Evolutionary conservation across 495 filamentous ascomycete species (phyloP).

Genomic region (Amorphotheca resinae): DNA sequence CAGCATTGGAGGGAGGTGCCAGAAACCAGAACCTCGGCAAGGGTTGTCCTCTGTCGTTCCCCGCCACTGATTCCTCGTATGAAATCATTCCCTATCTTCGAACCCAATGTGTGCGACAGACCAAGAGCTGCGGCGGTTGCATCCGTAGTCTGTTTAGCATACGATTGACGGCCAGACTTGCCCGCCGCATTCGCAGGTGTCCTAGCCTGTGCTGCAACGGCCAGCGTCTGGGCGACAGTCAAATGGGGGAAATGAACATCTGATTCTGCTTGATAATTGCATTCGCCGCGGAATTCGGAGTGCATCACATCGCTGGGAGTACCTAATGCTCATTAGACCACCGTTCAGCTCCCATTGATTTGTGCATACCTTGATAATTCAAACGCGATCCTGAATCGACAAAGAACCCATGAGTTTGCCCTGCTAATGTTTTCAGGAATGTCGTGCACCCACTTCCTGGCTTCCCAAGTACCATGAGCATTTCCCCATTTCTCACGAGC

Average conservation of each 20-base stretch:
- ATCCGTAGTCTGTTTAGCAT: constrained; percentile 49
- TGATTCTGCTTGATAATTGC: constrained; percentile 54
- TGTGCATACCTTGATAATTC: constrained; percentile 34
- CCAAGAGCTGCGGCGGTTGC: constrained; percentile 69
- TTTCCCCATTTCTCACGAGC: constrained; percentile 32
- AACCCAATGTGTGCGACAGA: constrained; percentile 59
- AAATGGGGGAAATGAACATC: constrained; percentile 65
- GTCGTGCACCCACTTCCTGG: constrained; percentile 64
- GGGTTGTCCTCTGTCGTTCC: constrained; percentile 67
- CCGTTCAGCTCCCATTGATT: too few species aligned
- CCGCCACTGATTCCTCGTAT: constrained; percentile 68
- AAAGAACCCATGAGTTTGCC: constrained; percentile 29
- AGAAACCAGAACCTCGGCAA: constrained; percentile 55
- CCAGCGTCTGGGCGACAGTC: constrained; percentile 35
- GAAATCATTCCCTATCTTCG: constrained; percentile 62
- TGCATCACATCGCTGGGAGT: constrained; percentile 19
- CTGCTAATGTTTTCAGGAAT: constrained; percentile 57
- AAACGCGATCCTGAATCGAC: neutral
- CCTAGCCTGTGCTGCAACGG: constrained; percentile 25
- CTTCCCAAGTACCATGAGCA: constrained; percentile 56
- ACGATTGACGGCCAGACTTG: constrained; percentile 38
- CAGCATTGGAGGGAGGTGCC: constrained; percentile 59
- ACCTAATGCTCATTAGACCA: too few species aligned
- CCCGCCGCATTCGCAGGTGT: neutral
- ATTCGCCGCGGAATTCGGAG: constrained; percentile 24